Conservation (phyloP, 202 grass and related monocot genomes). For the Musa balbisiana region DNA sequence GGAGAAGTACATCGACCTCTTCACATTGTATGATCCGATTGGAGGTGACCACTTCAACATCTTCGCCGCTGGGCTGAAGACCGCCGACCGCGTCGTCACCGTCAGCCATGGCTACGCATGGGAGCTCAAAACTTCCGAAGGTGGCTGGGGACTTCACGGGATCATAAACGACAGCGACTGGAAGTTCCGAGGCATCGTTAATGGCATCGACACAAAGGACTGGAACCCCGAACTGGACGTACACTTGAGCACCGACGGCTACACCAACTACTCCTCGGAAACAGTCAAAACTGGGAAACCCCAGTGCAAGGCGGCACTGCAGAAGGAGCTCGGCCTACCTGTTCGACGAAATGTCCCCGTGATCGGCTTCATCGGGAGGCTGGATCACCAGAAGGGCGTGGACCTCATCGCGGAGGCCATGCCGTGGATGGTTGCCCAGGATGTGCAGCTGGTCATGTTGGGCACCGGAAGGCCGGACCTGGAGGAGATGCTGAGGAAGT, state of each 20-base stretch:
- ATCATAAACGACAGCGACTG: constrained; percentile 53
- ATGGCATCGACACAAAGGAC: constrained; percentile 6
- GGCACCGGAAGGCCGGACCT: not conserved
- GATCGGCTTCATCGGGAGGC: not conserved
- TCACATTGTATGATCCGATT: constrained; percentile 5
- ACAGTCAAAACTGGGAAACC: not conserved
- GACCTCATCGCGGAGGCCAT: constrained; percentile 1
- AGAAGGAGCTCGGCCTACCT: not conserved
- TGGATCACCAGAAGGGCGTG: constrained; percentile 1
- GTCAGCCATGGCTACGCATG: constrained; percentile 73
- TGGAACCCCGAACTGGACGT: constrained; percentile 2
- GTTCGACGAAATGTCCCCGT: not conserved
- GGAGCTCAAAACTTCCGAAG: constrained; percentile 85
- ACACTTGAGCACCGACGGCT: not conserved
- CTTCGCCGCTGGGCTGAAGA: constrained; percentile 69
- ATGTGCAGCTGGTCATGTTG: constrained; percentile 4
- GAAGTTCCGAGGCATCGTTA: constrained; percentile 4
- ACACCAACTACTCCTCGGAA: not conserved
- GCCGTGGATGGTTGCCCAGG: constrained; percentile 6
- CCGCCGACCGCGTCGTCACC: constrained; percentile 62
- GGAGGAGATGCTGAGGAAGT: not conserved
- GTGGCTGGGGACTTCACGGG: constrained; percentile 76
- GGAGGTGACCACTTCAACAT: constrained; percentile 44
- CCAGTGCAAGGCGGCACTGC: constrained; percentile 1
- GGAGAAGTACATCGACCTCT: not conserved